Percentiles rank a stretch among this genome's conserved stretches.
phyloP scores from a whole-genome alignment of 306 rosid genomes.

The Gastrolobium villosum region DNA sequence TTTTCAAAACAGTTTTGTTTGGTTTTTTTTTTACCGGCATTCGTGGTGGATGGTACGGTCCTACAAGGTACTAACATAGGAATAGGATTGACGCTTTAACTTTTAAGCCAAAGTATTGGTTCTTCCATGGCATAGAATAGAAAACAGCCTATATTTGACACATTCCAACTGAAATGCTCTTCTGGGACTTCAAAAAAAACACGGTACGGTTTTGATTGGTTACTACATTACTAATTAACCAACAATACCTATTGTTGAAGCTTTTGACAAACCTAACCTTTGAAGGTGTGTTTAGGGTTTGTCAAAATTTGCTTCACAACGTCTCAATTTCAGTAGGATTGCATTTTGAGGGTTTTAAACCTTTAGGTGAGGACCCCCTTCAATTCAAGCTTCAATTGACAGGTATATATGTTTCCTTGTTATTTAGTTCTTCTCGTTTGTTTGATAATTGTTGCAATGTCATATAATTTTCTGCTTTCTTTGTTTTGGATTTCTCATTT shows the following conservation, averaged over 20 bases:
- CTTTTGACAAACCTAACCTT: slow-evolving; percentile 39
- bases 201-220: neutral
- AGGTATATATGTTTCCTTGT: slow-evolving; percentile 25
- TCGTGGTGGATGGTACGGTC: no score
- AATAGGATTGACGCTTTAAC: neutral
- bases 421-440: neutral
- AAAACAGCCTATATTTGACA: neutral
- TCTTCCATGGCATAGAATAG: neutral
- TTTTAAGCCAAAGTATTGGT: neutral
- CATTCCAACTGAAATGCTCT: neutral
- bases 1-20: neutral
- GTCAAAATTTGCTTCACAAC: neutral
- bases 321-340: neutral
- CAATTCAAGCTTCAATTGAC: slow-evolving; percentile 8
- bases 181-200: slow-evolving; percentile 1
- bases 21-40: neutral
- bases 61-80: neutral
- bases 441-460: slow-evolving; percentile 18
- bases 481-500: slow-evolving; percentile 3
- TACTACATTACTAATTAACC: neutral
- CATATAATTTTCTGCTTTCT: neutral
- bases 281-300: slow-evolving; percentile 5
- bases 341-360: slow-evolving; percentile 30
- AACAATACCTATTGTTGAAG: slow-evolving; percentile 26
- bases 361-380: slow-evolving; percentile 2